Evolutionary conservation across 306 rosid genomes (phyloP), one percentile per base, ranked within the genome.

Genomic region (Sphenostylis stenocarpa): DNA sequence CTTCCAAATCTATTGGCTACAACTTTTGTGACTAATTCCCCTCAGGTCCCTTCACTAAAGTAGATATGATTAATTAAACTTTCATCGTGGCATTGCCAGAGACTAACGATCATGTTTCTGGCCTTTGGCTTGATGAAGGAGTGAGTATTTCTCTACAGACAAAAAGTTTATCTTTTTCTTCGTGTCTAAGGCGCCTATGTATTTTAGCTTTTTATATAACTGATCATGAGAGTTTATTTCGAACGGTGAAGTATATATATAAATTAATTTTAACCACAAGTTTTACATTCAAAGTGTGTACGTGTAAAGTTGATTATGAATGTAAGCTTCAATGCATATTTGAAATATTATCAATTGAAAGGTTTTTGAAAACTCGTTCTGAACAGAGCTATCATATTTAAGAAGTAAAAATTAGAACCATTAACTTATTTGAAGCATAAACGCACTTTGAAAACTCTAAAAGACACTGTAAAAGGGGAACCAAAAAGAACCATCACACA

Each of bases 31-130:
- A 38, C 61, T 73, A 15, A 57, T 56, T 67, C 64, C 56, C 72
- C 60, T 48, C 62, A 23, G 23, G 71, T 34, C 11, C 71, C 71
- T 67, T 80, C 49, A 53, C 12, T 20, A 80, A 64, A 64, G 79
- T 73, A 31, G 29, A 17, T 65, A 11, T 52, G 52, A 80, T 21
- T 28, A 16, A 62, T 48, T 72, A 39, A 55, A 26, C 73, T 52
- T 76, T 26, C 44, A 5, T 38, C 17, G 34, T 47, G 71, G 26
- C 28, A 16, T 31, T 2, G 51, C 51, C 33, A 49, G 14, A 39
- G 67, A 41, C 17, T 67, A 58, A 48, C 47, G 41, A 14, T 29
- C 24, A 12, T 49, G 36, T 5, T 70, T 61, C 53, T 56, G 19
- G 62, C 60, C 53, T 77, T 23, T 39, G 58, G 45, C 67, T 26